These are phyloP conservation scores for Fusarium domesticum DNA, from an alignment of 2,329 filamentous ascomycete genomes.

Conservation along the genomic window DNA sequence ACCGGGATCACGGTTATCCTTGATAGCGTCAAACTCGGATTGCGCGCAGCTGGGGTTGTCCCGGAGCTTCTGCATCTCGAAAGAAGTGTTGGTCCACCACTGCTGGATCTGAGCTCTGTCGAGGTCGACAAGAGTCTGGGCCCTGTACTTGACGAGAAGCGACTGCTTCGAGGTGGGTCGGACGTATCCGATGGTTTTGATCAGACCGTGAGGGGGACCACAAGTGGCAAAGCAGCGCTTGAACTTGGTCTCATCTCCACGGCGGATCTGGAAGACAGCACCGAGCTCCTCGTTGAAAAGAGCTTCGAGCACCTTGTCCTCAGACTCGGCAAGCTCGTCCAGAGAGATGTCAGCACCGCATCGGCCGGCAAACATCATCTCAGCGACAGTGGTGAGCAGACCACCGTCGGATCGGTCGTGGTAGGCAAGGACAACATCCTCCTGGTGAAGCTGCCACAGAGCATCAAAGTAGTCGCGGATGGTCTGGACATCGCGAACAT, in stretches of 20 bases:
- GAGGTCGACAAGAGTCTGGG: slow-evolving; percentile 65
- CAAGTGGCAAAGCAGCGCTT: slow-evolving; percentile 87
- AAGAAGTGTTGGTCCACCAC: slow-evolving; percentile 84
- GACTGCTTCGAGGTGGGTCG: slow-evolving; percentile 68
- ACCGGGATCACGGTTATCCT: slow-evolving; percentile 75
- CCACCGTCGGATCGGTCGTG: slow-evolving; percentile 94
- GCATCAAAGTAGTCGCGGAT: slow-evolving; percentile 92
- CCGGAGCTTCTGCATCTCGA: slow-evolving; percentile 84
- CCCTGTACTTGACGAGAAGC: slow-evolving; percentile 70
- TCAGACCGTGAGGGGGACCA: slow-evolving; percentile 75
- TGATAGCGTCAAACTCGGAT: slow-evolving; percentile 72
- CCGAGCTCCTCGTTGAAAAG: slow-evolving; percentile 97
- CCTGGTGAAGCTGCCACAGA: slow-evolving; percentile 59
- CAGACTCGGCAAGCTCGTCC: slow-evolving; percentile 65
- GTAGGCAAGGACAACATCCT: slow-evolving; percentile 76
- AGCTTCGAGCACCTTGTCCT: slow-evolving; percentile 65
- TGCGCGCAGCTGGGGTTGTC: slow-evolving; percentile 88
- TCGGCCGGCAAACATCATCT: slow-evolving; percentile 98
- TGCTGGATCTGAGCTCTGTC: slow-evolving; percentile 74
- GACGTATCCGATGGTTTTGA: slow-evolving; percentile 80
- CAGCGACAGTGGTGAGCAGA: slow-evolving; percentile 81
- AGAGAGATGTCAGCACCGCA: slow-evolving; percentile 84
- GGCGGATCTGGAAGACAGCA: slow-evolving; percentile 91
- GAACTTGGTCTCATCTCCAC: slow-evolving; percentile 80
- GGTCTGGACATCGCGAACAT: slow-evolving; percentile 77